Base-by-base conservation (phyloP, 2,329 filamentous ascomycete species). In the Trichoderma sp. region DNA sequence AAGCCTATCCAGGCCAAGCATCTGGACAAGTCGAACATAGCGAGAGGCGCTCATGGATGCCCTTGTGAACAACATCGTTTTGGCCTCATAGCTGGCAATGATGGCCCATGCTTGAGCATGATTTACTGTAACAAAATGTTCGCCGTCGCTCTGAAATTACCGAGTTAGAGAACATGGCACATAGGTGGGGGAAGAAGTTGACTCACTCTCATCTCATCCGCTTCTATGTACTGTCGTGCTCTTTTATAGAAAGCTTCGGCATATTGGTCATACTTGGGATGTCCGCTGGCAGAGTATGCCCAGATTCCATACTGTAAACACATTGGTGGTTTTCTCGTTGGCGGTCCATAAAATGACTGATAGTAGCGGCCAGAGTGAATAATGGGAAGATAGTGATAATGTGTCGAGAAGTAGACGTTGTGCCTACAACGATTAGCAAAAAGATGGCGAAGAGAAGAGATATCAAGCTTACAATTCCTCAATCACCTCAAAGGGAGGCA, bases 281-380 rank as follows among this genome's bases (percentile, higher is more conserved):
- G 87, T 1, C 90, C 83, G 16, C 88, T 86, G 5, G 93, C 89
- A 10, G 92, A 92, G 73, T 92, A 82, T n/a, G 90, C 87, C 93
- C 94, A 97, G 77, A 97, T 92, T 28, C 90, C 90, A 78, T 97
- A 97, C 75, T 94, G 87, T 52, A 97, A 81, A 74, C 89, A 92
- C 75, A 96, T 88, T 1, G 94, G 92, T 2, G 95, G 94, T 68
- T 92, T 90, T 83, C 90, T 88, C 68, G 91, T 86, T 1, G 92
- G 89, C 3, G 90, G 84, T 2, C 83, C 83, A 75, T 94, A 90
- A 79, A 96, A 90, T 3, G 91, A 86, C 34, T 91, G 88, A 70
- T 91, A 82, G 76, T 93, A 97, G 46, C 92, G 88, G 21, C 87
- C 87, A 39, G 89, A 89, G 74, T 97, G 93, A 51, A 97, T 85